Base-by-base conservation (phyloP, 179 eudicot species). In the Patellifolia procumbens region DNA sequence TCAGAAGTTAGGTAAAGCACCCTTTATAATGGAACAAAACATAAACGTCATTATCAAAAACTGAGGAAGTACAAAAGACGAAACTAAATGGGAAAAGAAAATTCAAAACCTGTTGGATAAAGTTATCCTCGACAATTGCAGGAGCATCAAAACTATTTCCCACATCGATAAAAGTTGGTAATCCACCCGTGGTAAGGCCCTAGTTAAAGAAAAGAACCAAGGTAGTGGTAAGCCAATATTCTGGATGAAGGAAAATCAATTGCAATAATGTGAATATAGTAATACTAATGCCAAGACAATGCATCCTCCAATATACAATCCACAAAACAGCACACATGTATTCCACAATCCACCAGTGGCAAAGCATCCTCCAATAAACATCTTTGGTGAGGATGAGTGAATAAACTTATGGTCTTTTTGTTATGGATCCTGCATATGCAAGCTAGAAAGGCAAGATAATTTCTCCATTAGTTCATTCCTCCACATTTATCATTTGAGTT, bases 81-180 rank as follows among this genome's bases (percentile, higher is more conserved):
- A 56, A 52, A 64, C 52, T 19, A 61, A 37, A 39, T 68, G 34
- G 56, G 31, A 45, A 71, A 66, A 66, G 31, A 22, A 74, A 72
- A 43, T 52, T 62, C 35, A 62, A 70, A 68, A 94, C 97, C 95
- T 94, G 98, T 78, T 87, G 85, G 76, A 95, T 84, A 80, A 95
- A 82, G 82, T 95, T 95, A 78, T 95, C 97, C 87, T 95, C 99
- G 78, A 90, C 78, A 51, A 95, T 95, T 79, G 93, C 97, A 66
- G 99, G 93, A 68, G 97, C 99, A 79, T 97, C 99, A 85, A 93
- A 95, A 84, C 99, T 95, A 81, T 95, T 91, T 49, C 99, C 99
- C 66, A 95, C 93, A 80, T 95, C 98, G 77, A 94, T 85, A 79
- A 94, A 94, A 74, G 98, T 94, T 56, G 98, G 98, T 81, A 94